Base-by-base conservation (phyloP, 345 rosid species). In the Trapa bicornis region DNA sequence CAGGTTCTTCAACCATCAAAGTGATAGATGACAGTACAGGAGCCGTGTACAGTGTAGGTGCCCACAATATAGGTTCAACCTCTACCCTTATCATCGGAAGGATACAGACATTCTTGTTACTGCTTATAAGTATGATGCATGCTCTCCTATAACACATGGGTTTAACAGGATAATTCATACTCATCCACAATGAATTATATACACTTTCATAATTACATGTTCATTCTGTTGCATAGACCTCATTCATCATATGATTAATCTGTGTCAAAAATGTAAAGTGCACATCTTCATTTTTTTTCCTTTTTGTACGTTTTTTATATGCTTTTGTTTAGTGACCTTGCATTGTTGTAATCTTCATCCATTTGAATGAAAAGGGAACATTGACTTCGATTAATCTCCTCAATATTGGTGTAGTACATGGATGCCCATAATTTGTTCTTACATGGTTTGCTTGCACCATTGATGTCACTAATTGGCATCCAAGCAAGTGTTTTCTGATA, bases 1-100 rank as follows among this genome's bases (percentile, higher is more conserved):
- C 68, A 92, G 98, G 98, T 71, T 84, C 98, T 65, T 82, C 96
- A 10, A 86, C 82, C 84, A 81, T 92, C 81, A 76, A 81, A 73
- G 70, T 92, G 66, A 85, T 75, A 82, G 93, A 76, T 10, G 85
- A 75, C 53, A 47, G 63, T 1, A 66, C 81, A 1, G 91, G 85
- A 37, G 68, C 70, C 17, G 76, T 66, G 33, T 82, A 84, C 71
- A 58, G 86, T 0, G 79, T 92, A 0, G 80, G 83, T 33, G 78
- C 87, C 43, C 75, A 86, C 61, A 64, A 85, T 66, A 52, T 89
- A 65, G 79, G 80, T 61, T 76, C 83, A 1, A 82, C 82, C 61
- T 71, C 85, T 36, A 61, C 71, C 50, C 68, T 79, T 72, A 43
- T 29, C 29, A 53, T 39, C 1, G 78, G 77, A 56, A 74, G 71